Conservation (phyloP, 2,329 filamentous ascomycete species). For the Lojkania enalia region DNA sequence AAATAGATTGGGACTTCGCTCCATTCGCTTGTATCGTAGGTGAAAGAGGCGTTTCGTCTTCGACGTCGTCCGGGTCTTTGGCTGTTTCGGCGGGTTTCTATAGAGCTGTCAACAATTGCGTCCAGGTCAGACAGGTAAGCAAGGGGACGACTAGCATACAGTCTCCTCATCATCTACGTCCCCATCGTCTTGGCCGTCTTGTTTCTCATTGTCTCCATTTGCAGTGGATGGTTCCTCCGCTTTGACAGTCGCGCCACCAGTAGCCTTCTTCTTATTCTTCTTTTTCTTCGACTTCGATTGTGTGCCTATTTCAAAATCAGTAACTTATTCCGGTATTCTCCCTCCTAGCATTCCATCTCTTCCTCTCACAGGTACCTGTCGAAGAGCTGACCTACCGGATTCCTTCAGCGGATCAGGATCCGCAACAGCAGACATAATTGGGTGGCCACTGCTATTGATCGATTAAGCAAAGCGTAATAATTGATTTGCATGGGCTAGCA, state of each 20-base stretch:
- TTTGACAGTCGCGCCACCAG: conserved; percentile 24
- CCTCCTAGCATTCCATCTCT: not conserved
- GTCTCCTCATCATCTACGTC: conserved; percentile 31
- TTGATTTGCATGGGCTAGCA: no score
- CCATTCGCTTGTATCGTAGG: conserved; percentile 38
- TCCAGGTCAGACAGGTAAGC: conserved; percentile 3
- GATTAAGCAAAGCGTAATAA: no score
- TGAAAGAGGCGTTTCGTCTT: conserved; percentile 37
- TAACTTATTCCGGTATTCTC: not conserved
- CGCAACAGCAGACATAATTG: conserved; percentile 35
- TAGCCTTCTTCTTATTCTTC: conserved; percentile 46
- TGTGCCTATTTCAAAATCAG: conserved; percentile 21
- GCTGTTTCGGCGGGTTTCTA: conserved; percentile 29
- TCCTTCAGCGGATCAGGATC: conserved; percentile 36
- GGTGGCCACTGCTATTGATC: no score
- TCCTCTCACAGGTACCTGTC: not conserved
- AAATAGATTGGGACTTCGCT: conserved; percentile 40
- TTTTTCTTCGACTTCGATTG: conserved; percentile 45
- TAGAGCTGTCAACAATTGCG: conserved; percentile 15
- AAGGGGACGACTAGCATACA: not conserved
- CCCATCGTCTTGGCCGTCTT: conserved; percentile 17
- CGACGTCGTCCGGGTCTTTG: conserved; percentile 39
- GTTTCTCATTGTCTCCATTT: conserved; percentile 29
- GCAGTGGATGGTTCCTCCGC: conserved; percentile 30
- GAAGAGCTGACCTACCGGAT: conserved; percentile 38